These are phyloP conservation scores for Pilatotrama ljubarskyi DNA, from an alignment of 768 basidiomycete species.

Conservation along the genomic window DNA sequence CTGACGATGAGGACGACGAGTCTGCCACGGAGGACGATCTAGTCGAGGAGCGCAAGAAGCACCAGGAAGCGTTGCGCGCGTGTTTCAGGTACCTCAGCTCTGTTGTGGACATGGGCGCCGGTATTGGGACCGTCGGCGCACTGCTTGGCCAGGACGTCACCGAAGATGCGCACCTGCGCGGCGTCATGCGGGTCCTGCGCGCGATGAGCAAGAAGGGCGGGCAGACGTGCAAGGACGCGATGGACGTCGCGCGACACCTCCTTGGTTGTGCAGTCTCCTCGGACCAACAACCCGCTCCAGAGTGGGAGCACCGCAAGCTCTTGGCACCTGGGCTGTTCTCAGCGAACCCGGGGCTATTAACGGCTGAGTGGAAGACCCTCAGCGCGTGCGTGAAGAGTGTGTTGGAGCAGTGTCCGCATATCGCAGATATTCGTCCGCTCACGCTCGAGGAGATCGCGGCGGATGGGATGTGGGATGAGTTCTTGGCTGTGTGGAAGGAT, in stretches of 20 bases:
- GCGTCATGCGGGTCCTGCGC: slow-evolving; percentile 51
- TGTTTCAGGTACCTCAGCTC: slow-evolving; percentile 52
- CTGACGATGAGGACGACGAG: slow-evolving; percentile 31
- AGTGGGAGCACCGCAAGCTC: slow-evolving; percentile 51
- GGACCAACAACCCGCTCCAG: background rate
- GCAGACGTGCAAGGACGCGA: slow-evolving; percentile 51
- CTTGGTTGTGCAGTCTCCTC: background rate
- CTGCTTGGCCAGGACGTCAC: slow-evolving; percentile 40
- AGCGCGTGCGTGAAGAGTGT: slow-evolving; percentile 50
- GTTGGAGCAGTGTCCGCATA: slow-evolving; percentile 51
- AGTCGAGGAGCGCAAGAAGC: slow-evolving; percentile 26
- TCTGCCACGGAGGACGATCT: slow-evolving; percentile 27
- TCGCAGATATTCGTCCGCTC: slow-evolving; percentile 58
- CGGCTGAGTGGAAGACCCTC: slow-evolving; percentile 50
- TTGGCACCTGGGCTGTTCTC: slow-evolving; percentile 57
- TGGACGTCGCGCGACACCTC: slow-evolving; percentile 45
- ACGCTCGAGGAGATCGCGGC: slow-evolving; percentile 55
- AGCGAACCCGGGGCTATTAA: slow-evolving; percentile 55
- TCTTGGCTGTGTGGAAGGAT: slow-evolving; percentile 57
- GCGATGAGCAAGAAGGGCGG: slow-evolving; percentile 58
- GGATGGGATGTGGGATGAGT: slow-evolving; percentile 51
- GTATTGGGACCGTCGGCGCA: slow-evolving; percentile 55
- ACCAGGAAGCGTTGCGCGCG: slow-evolving; percentile 25
- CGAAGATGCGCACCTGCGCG: slow-evolving; percentile 44
- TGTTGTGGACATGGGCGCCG: slow-evolving; percentile 60